These are phyloP conservation scores for Groenewaldozyma salmanticensis DNA, from an alignment of 805 yeast genomes.

Conservation along the genomic window DNA sequence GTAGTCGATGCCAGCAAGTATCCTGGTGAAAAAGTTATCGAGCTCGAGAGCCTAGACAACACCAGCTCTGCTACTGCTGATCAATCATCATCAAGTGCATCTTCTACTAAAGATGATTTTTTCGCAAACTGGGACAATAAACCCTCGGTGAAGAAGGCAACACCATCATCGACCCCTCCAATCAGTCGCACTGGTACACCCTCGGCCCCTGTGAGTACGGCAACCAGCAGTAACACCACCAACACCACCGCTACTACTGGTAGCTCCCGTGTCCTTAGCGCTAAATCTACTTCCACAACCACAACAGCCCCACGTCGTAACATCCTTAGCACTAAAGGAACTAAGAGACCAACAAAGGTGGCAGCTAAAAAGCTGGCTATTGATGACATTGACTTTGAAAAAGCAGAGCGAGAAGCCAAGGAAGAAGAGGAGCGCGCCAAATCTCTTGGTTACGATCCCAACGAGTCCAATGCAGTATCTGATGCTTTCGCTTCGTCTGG, in stretches of 20 bases:
- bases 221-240: slow-evolving; percentile 10
- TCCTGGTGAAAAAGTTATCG: slow-evolving; percentile 68
- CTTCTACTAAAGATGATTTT: slow-evolving; percentile 58
- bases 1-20: slow-evolving; percentile 53
- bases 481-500: slow-evolving; percentile 2
- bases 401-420: slow-evolving; percentile 69
- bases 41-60: slow-evolving; percentile 21
- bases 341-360: slow-evolving; percentile 19
- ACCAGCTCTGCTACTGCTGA: background rate
- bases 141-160: slow-evolving; percentile 38
- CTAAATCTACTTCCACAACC: slow-evolving; percentile 5
- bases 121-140: slow-evolving; percentile 89
- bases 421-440: slow-evolving; percentile 62
- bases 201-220: slow-evolving; percentile 5
- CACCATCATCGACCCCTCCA: slow-evolving; percentile 27
- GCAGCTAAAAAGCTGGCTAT: slow-evolving; percentile 27
- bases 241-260: slow-evolving; percentile 15
- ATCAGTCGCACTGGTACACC: slow-evolving; percentile 32
- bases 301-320: slow-evolving; percentile 14
- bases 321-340: slow-evolving; percentile 26
- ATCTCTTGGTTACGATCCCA: slow-evolving; percentile 36
- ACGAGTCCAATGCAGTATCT: slow-evolving; percentile 10
- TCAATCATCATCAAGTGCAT: slow-evolving; percentile 1
- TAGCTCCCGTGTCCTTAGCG: slow-evolving; percentile 4
- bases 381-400: slow-evolving; percentile 53